Base-by-base conservation (phyloP, 768 basidiomycete species). In the Lentinula raphanica region DNA sequence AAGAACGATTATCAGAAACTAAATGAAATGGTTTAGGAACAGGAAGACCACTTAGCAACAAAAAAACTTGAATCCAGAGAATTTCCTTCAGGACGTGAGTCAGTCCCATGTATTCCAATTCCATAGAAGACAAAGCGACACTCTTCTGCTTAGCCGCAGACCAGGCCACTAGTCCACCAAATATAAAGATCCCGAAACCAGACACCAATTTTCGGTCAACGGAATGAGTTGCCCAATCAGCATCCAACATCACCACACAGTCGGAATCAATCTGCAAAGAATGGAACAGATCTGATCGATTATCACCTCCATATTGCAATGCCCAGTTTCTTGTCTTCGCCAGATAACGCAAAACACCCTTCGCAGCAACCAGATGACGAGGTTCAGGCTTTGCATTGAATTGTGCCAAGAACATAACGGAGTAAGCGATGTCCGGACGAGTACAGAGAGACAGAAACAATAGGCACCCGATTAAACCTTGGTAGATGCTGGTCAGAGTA, bases 51-150 rank as follows among this genome's bases (percentile, higher is more conserved):
- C 67, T 40, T 49, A 72, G 68, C 0, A 48, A 4, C 5, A 74
- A 17, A n/a, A 70, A 58, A 5, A 60, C 58, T 17, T 59, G 42
- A 49, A 74, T 63, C 73, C 71, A 75, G 9, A 67, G 21, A 1
- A 61, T 53, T 42, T 70, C 59, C 42, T 69, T 59, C 5, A 59
- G 58, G 7, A 68, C 69, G 7, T 65, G 56, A 0, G 58, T 56
- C 1, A 66, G 54, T 8, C 70, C 66, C 27, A 76, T 69, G 57
- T 74, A 75, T n/a, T n/a, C n/a, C n/a, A n/a, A n/a, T n/a, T n/a
- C n/a, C n/a, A n/a, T n/a, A n/a, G n/a, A n/a, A n/a, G n/a, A n/a
- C n/a, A n/a, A n/a, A n/a, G n/a, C n/a, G n/a, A n/a, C n/a, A n/a
- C n/a, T n/a, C n/a, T n/a, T n/a, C n/a, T n/a, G n/a, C n/a, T n/a